These are phyloP conservation scores for Iberis pinnata DNA, from an alignment of 345 rosid species.

Conservation along the genomic window DNA sequence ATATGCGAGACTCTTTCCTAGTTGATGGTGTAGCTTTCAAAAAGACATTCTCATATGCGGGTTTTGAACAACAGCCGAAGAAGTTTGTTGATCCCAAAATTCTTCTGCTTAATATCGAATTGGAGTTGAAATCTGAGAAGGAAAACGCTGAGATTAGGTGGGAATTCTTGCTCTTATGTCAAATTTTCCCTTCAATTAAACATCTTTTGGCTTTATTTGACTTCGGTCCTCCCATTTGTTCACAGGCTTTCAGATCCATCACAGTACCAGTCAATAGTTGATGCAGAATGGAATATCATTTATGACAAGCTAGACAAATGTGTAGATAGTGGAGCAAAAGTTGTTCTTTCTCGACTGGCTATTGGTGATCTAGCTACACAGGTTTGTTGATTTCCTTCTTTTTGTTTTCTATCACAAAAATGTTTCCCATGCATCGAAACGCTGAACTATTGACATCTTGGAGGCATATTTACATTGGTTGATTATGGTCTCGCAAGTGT, in stretches of 20 bases:
- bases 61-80: slow-evolving; percentile 98
- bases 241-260: slow-evolving; percentile 91
- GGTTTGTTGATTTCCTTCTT: slow-evolving; percentile 35
- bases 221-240: slow-evolving; percentile 13
- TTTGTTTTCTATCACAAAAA: not conserved
- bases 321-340: slow-evolving; percentile 83
- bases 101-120: slow-evolving; percentile 76
- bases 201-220: slow-evolving; percentile 13
- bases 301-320: slow-evolving; percentile 98
- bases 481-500: slow-evolving; percentile 7
- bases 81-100: slow-evolving; percentile 76
- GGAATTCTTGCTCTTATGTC: slow-evolving; percentile 7
- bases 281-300: slow-evolving; percentile 99
- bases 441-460: slow-evolving; percentile 8
- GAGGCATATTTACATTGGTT: slow-evolving; percentile 16
- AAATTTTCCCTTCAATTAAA: not conserved
- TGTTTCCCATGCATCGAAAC: slow-evolving; percentile 1
- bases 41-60: slow-evolving; percentile 98
- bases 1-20: slow-evolving; percentile 89
- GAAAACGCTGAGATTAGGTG: slow-evolving; percentile 99
- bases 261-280: slow-evolving; percentile 96
- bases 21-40: slow-evolving; percentile 98
- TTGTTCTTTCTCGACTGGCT: slow-evolving; percentile 94
- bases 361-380: slow-evolving; percentile 98
- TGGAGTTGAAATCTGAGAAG: slow-evolving; percentile 97